Evolutionary conservation across 352 stramenopile species (phyloP), one percentile per base, ranked within the genome.

Genomic region (Globisporangium nagaii): DNA sequence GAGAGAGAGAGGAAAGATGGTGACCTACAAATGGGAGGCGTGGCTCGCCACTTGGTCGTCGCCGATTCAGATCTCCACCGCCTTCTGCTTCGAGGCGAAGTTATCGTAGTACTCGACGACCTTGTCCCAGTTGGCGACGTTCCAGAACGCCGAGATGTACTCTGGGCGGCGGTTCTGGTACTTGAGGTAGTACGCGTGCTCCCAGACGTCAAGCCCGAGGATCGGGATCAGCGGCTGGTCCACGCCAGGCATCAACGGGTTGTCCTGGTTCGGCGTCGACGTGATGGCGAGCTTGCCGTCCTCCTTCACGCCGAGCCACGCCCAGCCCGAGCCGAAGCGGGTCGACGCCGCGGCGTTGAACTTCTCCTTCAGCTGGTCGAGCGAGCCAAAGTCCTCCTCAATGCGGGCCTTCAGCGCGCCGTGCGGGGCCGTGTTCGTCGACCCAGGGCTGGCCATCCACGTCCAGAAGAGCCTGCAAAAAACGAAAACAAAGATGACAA

Each of bases 81-180:
- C 63, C 74, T 90, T 84, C 51, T 74, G 70, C 73, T 93, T 86
- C 15, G 78, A 88, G 50, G 86, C 86, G 65, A 92, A 95, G 19
- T 93, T 62, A 75, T 95, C 84, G 68, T 96, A 96, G 84, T 95
- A 94, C 67, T 95, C 75, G 22, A 90, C 85, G 39, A 96, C 90
- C 76, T 94, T 91, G 72, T 95, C 83, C 87, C 87, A 97, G 85
- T 97, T 97, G 66, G 89, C 93, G 58, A 99, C 93, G 80, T 98
- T 98, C 96, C 96, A 99, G 78, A 97, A 98, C 61, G 95, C 97
- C 45, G 83, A 87, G 62, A 99, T 97, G 88, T 98, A 98, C 71
- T 98, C 90, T 17, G 93, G 88, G 58, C 93, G 83, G 49, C 90
- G 85, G 79, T 98, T 98, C 69, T 98, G 91, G 85, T 98, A 98